Evolutionary conservation across 257 asterid genomes (phyloP).

Genomic region (Vinca minor): DNA sequence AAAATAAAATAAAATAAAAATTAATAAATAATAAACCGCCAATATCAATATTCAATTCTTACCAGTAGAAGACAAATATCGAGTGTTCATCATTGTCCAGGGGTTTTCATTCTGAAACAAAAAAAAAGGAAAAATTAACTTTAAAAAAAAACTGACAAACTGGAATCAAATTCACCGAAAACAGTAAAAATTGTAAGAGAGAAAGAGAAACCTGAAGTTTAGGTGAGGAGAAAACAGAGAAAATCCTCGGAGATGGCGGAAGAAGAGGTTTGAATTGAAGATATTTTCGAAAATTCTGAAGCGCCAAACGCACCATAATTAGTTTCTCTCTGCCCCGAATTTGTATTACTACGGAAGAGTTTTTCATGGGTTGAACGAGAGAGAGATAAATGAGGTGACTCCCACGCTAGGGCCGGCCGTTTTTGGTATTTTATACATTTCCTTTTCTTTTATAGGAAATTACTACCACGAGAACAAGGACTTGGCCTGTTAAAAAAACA

Average conservation of each 20-base stretch:
- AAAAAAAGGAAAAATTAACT: neutral
- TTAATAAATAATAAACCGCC: constrained; percentile 10
- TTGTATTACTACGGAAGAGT: neutral
- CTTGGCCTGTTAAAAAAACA: too few relatives aligned
- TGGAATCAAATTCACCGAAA: neutral
- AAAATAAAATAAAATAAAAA: neutral
- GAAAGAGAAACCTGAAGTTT: constrained; percentile 9
- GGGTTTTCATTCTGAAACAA: constrained; percentile 34
- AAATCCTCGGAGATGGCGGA: neutral
- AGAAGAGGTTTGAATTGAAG: neutral
- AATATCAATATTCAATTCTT: constrained; percentile 9
- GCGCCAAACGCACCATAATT: constrained; percentile 16
- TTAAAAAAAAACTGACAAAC: neutral
- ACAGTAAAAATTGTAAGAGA: neutral
- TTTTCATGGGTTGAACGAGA: too few relatives aligned
- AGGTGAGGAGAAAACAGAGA: neutral
- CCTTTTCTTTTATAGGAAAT: too few relatives aligned
- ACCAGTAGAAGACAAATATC: constrained; percentile 44
- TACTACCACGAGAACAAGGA: too few relatives aligned
- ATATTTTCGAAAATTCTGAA: constrained; percentile 4
- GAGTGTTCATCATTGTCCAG: constrained; percentile 36
- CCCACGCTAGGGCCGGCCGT: too few relatives aligned
- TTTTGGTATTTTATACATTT: too few relatives aligned
- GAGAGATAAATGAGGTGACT: too few relatives aligned
- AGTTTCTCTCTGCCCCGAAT: neutral